Evolutionary conservation across 2,329 filamentous ascomycete genomes (phyloP).

Genomic region (Pestalotiopsis sp.): DNA sequence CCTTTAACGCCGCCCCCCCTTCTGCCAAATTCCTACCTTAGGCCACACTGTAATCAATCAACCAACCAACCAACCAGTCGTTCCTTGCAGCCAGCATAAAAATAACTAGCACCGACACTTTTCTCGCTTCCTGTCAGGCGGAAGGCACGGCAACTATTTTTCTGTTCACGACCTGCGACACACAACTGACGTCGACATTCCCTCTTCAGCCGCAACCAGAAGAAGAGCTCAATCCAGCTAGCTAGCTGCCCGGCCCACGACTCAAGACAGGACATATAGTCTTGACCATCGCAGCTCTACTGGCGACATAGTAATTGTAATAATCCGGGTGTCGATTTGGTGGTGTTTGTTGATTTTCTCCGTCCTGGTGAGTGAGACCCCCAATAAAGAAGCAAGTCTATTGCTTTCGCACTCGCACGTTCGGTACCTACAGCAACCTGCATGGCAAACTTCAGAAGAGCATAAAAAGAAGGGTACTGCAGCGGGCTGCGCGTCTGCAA

Average conservation of each 20-base stretch:
- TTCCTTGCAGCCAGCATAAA: not conserved
- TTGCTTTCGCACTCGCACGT: not conserved
- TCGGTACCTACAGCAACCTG: not conserved
- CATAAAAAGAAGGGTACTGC: not conserved
- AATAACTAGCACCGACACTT: not conserved
- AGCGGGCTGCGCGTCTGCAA: not conserved
- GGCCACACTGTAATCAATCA: not conserved
- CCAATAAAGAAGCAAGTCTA: not conserved
- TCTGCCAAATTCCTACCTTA: not conserved
- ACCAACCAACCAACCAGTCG: not conserved
- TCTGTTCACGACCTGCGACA: not conserved
- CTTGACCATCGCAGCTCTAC: not conserved
- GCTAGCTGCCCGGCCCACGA: not conserved
- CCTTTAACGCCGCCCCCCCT: not conserved
- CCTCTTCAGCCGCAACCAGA: not conserved
- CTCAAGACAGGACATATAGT: not conserved
- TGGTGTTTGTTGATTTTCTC: not conserved
- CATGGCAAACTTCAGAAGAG: not conserved
- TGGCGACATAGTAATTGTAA: conserved; percentile 2
- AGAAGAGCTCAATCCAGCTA: not conserved
- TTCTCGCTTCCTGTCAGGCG: not conserved
- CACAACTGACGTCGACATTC: not conserved
- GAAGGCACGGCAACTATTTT: not conserved
- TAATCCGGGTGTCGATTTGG: not conserved
- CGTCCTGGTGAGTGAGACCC: not conserved